Conservation (phyloP, 1,284 basidiomycete genomes). For the Fomes fomentarius region DNA sequence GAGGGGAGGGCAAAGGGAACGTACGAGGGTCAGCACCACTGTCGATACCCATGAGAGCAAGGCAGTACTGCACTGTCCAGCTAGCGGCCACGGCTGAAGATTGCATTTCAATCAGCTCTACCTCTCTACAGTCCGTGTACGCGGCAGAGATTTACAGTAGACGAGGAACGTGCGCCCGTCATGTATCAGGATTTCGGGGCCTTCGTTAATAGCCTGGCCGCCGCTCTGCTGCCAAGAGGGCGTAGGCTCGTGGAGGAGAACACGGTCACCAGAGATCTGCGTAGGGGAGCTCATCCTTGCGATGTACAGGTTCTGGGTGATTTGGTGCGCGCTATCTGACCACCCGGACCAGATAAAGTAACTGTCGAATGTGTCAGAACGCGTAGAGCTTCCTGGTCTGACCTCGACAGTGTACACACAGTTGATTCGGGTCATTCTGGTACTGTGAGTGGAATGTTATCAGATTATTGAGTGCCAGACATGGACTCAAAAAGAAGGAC, state of each 20-base stretch:
- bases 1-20: background rate
- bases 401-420: background rate
- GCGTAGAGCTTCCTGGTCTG: background rate
- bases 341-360: conserved; percentile 14
- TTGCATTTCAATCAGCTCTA: background rate
- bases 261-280: background rate
- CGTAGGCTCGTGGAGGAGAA: conserved; percentile 9
- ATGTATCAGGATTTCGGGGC: conserved; percentile 8
- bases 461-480: background rate
- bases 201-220: conserved; percentile 4
- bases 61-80: conserved; percentile 5
- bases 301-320: conserved; percentile 6
- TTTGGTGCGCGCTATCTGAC: background rate
- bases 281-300: conserved; percentile 8
- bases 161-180: conserved; percentile 8
- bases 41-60: conserved; percentile 9
- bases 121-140: background rate
- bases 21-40: conserved; percentile 6
- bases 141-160: background rate
- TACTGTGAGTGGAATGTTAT: background rate
- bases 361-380: background rate
- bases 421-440: conserved; percentile 7
- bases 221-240: conserved; percentile 8
- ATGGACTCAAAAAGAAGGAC: background rate
- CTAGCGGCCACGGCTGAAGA: conserved; percentile 1